Base-by-base conservation (phyloP, 441 rosid species). In the Flueggea neowawraea region DNA sequence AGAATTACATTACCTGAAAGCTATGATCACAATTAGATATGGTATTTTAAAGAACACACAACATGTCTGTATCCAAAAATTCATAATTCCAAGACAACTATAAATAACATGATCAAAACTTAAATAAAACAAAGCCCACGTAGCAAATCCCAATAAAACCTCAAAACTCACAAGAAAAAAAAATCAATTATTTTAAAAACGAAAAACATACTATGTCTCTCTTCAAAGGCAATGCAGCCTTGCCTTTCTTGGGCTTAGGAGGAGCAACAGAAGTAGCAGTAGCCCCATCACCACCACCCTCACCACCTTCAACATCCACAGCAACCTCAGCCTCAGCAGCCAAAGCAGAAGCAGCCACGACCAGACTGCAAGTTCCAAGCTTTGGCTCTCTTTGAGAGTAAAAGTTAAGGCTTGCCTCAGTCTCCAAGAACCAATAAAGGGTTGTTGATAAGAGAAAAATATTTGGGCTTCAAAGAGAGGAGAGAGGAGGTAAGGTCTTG, bases 181-280 rank as follows among this genome's bases (percentile, higher is more conserved):
- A 17, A 28, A 47, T 12, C 22, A 36, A 36, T 8, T 36, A n/a
- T 36, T n/a, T 8, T 51, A 0, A 17, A 7, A 12, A 58, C 4
- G 60, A 13, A 54, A 11, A 5, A 69, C 79, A n/a, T 89, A 95
- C 99, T 59, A 97, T 82, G 65, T 95, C 98, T 72, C 95, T 88
- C 80, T 95, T 95, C 60, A 89, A 81, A 52, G 70, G 85, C 82
- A 91, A 75, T 32, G 87, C 91, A 55, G 96, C 97, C 77, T 88
- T 95, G 57, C 98, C 98, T 69, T 78, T 95, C 87, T 86, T 91
- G 31, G 91, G 92, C 79, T 84, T 89, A 6, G 82, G 58, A 5
- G 84, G 80, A 49, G 78, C 78, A 49, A 76, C 58, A 49, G 73
- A 78, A 13, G 78, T 63, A 51, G 87, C 73, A 57, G 86, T 55